Percentiles rank a stretch among this genome's conserved stretches.
Conservation (phyloP, 1,284 basidiomycete species). For the Rhodofomes roseus region DNA sequence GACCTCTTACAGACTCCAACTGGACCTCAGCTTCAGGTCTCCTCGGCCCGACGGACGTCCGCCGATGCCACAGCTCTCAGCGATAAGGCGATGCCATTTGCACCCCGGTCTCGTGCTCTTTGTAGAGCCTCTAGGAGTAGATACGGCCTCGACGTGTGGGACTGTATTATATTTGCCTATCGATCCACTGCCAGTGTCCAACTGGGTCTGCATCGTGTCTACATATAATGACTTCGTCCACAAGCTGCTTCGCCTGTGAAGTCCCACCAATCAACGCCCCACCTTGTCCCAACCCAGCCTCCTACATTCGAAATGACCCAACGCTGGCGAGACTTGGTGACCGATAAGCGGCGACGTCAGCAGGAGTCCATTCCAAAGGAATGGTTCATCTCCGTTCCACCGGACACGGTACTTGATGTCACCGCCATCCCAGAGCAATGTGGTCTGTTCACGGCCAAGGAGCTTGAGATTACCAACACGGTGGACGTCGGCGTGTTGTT, state of each 20-base stretch:
- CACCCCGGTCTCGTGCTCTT: not conserved
- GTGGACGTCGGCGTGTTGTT: conserved; percentile 46
- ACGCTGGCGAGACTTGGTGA: conserved; percentile 2
- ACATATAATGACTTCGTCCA: not conserved
- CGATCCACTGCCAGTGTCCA: not conserved
- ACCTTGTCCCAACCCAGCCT: not conserved
- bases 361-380: conserved; percentile 54
- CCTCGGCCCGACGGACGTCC: not conserved
- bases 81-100: not conserved
- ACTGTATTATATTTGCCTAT: not conserved
- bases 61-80: not conserved
- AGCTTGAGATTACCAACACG: conserved; percentile 66
- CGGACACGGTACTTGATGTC: conserved; percentile 47
- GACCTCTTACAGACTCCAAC: not conserved
- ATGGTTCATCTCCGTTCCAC: conserved; percentile 49
- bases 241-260: not conserved
- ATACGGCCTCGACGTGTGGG: not conserved
- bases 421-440: conserved; percentile 51
- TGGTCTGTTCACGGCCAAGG: conserved; percentile 55
- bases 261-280: not conserved
- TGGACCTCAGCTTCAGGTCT: not conserved
- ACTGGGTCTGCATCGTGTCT: no score
- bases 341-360: conserved; percentile 31
- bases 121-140: not conserved
- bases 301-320: not conserved